These are phyloP conservation scores for Chaetomidium leptoderma DNA, from an alignment of 495 filamentous ascomycete genomes.

Conservation along the genomic window DNA sequence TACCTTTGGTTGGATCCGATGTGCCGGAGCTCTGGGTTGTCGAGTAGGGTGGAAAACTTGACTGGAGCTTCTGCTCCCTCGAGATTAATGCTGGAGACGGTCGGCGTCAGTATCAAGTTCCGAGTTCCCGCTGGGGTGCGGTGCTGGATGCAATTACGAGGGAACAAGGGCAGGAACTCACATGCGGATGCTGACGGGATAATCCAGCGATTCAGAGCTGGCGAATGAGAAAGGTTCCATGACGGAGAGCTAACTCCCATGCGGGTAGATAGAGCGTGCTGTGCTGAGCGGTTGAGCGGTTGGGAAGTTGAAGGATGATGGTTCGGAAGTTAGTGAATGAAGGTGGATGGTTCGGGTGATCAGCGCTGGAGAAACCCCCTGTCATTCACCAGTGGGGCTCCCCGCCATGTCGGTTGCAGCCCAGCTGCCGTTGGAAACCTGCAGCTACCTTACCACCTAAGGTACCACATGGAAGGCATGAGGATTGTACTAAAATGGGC, in stretches of 20 bases:
- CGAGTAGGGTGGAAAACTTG: slow-evolving; percentile 70
- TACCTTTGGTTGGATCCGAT: slow-evolving; percentile 65
- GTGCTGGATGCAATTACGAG: background rate
- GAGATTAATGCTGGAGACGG: slow-evolving; percentile 54
- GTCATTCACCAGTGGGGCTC: too few relatives aligned
- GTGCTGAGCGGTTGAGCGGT: background rate
- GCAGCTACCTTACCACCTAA: too few relatives aligned
- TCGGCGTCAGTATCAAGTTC: background rate
- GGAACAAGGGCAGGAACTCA: slow-evolving; percentile 8
- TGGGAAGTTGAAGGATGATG: background rate
- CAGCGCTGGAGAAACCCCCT: too few relatives aligned
- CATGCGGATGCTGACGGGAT: slow-evolving; percentile 78
- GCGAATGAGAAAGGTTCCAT: slow-evolving; percentile 98
- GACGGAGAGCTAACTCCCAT: background rate
- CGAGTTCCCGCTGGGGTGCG: background rate
- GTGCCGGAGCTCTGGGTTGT: slow-evolving; percentile 73
- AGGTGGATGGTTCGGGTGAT: too few relatives aligned
- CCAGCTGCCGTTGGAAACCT: too few relatives aligned
- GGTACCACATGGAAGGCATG: too few relatives aligned
- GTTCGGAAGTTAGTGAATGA: background rate
- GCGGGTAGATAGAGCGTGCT: background rate
- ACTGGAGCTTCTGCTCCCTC: slow-evolving; percentile 81
- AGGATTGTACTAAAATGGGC: too few relatives aligned
- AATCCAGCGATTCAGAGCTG: slow-evolving; percentile 71
- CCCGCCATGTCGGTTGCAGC: too few relatives aligned